Evolutionary conservation across 2,329 filamentous ascomycete genomes (phyloP), one percentile per base, ranked within the genome.

Genomic region (Aspergillus fructus): DNA sequence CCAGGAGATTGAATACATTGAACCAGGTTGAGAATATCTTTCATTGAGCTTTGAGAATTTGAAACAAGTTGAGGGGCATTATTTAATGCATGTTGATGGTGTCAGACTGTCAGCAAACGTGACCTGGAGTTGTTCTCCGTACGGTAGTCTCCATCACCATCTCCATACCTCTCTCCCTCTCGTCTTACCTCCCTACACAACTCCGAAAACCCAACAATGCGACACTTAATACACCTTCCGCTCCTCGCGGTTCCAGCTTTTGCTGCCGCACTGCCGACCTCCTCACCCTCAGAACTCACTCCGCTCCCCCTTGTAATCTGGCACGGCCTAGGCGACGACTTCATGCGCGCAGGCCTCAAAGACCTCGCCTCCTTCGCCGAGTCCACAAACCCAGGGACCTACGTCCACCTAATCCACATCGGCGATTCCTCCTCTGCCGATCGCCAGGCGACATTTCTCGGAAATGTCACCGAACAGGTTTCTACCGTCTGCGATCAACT

Each of bases 271-370:
- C 53, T 69, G 42, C 53, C 59, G 17, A 45, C 47, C 41, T 39
- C 40, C 23, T 9, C 34, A n/a, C 13, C 34, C 12, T 27, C 64
- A 54, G 60, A 71, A 27, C 58, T 62, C 45, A 66, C 65, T 49
- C 91, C 90, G 3, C 83, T 97, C 30, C 94, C 94, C 1, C 82
- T 99, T 37, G 83, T 99, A 59, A 90, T 99, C 77, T 99, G 94
- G 94, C 94, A 99, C 75, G 94, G 86, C 56, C 78, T 88, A n/a
- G 85, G 85, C 64, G 77, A 79, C 62, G 71, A 87, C 73, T 96
- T 87, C 77, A 83, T 85, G 52, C 85, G 85, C 62, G 87, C 92
- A 2, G 92, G 93, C 56, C 82, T 97, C 55, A 83, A 85, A 65
- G 74, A 81, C 53, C 82, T 96, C 33, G 89, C 85, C 62, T 77